Conservation (phyloP, 345 rosid genomes). For the Sapria himalayana region DNA sequence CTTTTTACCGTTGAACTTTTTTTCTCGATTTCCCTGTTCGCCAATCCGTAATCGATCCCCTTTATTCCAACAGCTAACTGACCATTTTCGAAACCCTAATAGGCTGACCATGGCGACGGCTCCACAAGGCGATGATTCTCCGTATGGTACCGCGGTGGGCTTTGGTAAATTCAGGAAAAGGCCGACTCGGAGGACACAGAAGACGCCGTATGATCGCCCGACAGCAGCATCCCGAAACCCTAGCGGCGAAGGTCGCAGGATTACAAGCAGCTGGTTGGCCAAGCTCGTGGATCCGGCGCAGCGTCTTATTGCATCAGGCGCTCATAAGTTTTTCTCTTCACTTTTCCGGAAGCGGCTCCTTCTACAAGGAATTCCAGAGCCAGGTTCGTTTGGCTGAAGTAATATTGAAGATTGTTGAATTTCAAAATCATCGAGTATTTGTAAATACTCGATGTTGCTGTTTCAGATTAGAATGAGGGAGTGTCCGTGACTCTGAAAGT, state of each 20-base stretch:
- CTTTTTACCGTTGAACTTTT: too few species aligned
- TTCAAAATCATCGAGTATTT: too few species aligned
- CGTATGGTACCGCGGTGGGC: constrained; percentile 11
- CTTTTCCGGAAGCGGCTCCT: constrained; percentile 59
- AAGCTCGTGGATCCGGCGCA: constrained; percentile 90
- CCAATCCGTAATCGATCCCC: too few species aligned
- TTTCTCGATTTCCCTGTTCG: too few species aligned
- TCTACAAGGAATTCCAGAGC: too few species aligned
- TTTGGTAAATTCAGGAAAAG: constrained; percentile 51
- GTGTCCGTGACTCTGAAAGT: too few species aligned
- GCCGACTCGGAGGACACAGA: constrained; percentile 25
- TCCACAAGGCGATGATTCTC: constrained; percentile 8
- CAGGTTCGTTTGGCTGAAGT: too few species aligned
- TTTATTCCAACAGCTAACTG: too few species aligned
- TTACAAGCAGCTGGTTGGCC: constrained; percentile 47
- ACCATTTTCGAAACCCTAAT: constrained; percentile 7
- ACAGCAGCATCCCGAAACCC: constrained; percentile 24
- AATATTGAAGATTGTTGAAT: too few species aligned
- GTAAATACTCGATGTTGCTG: too few species aligned
- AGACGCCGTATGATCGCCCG: constrained; percentile 72
- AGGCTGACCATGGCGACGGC: constrained; percentile 11
- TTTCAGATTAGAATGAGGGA: too few species aligned
- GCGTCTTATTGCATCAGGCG: constrained; percentile 48
- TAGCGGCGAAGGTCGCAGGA: constrained; percentile 9
- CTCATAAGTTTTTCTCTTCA: constrained; percentile 53